Base-by-base conservation (phyloP, 306 rosid species). In the Erythrophleum fordii region DNA sequence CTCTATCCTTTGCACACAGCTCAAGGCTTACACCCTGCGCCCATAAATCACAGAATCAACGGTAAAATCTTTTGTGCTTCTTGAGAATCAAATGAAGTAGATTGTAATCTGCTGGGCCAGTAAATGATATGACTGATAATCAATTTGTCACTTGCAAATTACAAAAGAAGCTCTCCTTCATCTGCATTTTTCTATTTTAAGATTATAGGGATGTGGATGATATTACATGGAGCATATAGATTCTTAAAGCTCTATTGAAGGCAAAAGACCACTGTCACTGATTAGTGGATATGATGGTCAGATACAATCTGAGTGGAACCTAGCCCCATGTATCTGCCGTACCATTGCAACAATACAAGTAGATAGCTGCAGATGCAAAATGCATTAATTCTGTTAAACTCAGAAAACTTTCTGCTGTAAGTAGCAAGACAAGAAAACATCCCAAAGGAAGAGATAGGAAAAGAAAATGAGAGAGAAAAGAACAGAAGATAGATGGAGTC, bases 21-120 rank as follows among this genome's bases (percentile, higher is more conserved):
- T 93, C 94, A 76, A 91, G 88, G 79, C 93, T 87, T 55, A 91
- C 86, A 72, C 91, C 93, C 95, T 89, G 91, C 59, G 80, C 78
- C 81, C 82, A 83, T 25, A 52, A 73, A 42, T 53, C 66, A 86
- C 53, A 62, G 28, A 61, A 84, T 76, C 77, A 72, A 76, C 53
- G 81, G 64, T 72, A 78, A 74, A n/a, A 75, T 44, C 53, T 44
- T 41, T 29, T 61, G 29, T 28, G 13, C 29, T 41, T 35, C 78
- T 53, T 25, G 11, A 39, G 9, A 51, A 42, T 20, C 62, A 29
- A 25, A 46, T 31, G 23, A n/a, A 17, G 56, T 18, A 17, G 29
- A 44, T 28, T 29, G 41, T 18, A 46, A 62, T 62, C 44, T 62
- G 41, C 51, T 35, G 11, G 34, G 23, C 23, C 37, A 64, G 62